These are phyloP conservation scores for Verticillium isaacii DNA, from an alignment of 2,329 filamentous ascomycete genomes.

Conservation along the genomic window DNA sequence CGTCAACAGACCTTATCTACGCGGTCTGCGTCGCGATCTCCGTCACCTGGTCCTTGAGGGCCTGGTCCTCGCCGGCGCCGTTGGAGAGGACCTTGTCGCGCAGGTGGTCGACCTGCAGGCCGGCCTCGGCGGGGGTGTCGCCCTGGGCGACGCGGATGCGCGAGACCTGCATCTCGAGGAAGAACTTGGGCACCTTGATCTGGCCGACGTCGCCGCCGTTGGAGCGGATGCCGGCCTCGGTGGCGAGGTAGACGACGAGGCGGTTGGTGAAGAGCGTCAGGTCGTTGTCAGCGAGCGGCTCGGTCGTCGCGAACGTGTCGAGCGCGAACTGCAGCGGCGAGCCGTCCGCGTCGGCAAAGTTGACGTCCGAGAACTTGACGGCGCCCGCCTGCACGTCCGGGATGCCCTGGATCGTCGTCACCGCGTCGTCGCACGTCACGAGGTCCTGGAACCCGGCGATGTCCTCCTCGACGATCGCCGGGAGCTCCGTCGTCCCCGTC, in stretches of 20 bases:
- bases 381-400: slow-evolving; percentile 51
- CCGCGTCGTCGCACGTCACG: slow-evolving; percentile 44
- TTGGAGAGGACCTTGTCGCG: slow-evolving; percentile 54
- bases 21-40: slow-evolving; percentile 17
- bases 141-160: slow-evolving; percentile 57
- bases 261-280: slow-evolving; percentile 46
- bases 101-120: slow-evolving; percentile 51
- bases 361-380: slow-evolving; percentile 47
- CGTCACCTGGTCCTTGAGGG: slow-evolving; percentile 48
- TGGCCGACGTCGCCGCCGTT: slow-evolving; percentile 42
- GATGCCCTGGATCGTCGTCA: slow-evolving; percentile 45
- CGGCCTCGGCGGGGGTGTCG: slow-evolving; percentile 43
- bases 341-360: slow-evolving; percentile 46
- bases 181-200: slow-evolving; percentile 62
- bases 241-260: slow-evolving; percentile 53
- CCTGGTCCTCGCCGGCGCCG: slow-evolving; percentile 41
- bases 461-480: slow-evolving; percentile 39
- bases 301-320: slow-evolving; percentile 44
- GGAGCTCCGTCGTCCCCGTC: slow-evolving; percentile 43
- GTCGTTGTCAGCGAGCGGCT: slow-evolving; percentile 42
- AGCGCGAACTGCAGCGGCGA: slow-evolving; percentile 51
- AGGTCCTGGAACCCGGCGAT: slow-evolving; percentile 34
- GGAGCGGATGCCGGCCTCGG: slow-evolving; percentile 53
- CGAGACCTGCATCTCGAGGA: slow-evolving; percentile 53
- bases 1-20: background rate